Conservation (phyloP, 2,329 filamentous ascomycete species). For the Alternaria longipes region DNA sequence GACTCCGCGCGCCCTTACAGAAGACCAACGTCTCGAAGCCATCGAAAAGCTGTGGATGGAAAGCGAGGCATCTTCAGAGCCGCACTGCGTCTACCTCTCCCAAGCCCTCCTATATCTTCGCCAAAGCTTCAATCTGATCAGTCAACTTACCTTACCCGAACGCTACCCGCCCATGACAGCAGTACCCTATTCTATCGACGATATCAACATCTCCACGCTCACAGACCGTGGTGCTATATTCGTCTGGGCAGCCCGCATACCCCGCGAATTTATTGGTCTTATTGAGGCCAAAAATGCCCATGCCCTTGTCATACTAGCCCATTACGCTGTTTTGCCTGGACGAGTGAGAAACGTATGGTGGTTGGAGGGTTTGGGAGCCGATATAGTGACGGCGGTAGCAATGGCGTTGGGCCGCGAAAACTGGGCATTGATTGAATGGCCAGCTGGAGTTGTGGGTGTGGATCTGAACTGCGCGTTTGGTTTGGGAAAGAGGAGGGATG, state of each 20-base stretch:
- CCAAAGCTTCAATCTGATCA: slow-evolving; percentile 43
- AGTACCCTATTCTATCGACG: slow-evolving; percentile 42
- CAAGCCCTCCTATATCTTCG: slow-evolving; percentile 40
- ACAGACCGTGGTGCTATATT: slow-evolving; percentile 48
- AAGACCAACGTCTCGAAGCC: slow-evolving; percentile 37
- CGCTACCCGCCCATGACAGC: slow-evolving; percentile 37
- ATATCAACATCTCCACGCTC: slow-evolving; percentile 37
- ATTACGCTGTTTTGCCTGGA: slow-evolving; percentile 50
- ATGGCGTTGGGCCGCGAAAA: slow-evolving; percentile 44
- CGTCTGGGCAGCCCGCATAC: slow-evolving; percentile 41
- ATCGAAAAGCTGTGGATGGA: slow-evolving; percentile 41
- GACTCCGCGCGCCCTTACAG: slow-evolving; percentile 35
- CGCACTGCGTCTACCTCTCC: slow-evolving; percentile 27
- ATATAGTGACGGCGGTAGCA: slow-evolving; percentile 45
- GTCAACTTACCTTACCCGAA: slow-evolving; percentile 39
- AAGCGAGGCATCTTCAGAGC: slow-evolving; percentile 17
- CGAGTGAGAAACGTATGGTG: slow-evolving; percentile 48
- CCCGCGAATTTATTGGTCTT: slow-evolving; percentile 41
- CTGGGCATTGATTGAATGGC: slow-evolving; percentile 45
- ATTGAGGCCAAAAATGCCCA: slow-evolving; percentile 42
- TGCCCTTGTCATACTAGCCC: slow-evolving; percentile 50
- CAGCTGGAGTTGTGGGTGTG: slow-evolving; percentile 39
- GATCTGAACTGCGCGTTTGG: slow-evolving; percentile 37
- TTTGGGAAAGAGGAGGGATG: slow-evolving; percentile 24
- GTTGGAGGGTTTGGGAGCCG: slow-evolving; percentile 45